A percentile compares a stretch with the other conserved stretches of the same genome.
Conservation (phyloP, 2,329 filamentous ascomycete genomes). For the Coniosporium tulheliwenetii region DNA sequence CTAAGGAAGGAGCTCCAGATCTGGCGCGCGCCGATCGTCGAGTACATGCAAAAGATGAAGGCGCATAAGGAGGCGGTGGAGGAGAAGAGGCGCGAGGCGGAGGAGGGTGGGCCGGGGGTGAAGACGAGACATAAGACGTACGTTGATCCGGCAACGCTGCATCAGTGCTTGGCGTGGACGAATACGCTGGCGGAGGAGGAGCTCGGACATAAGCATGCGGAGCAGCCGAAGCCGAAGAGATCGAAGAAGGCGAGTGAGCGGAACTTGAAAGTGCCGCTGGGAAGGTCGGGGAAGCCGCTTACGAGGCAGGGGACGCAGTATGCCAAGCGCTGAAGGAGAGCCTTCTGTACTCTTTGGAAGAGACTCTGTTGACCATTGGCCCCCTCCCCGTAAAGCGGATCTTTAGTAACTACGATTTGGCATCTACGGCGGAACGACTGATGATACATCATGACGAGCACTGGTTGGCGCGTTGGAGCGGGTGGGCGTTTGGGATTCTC, state of each 20-base stretch:
- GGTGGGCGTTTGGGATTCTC: too few species aligned
- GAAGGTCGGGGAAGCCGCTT: slow-evolving; percentile 32
- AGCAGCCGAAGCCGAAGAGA: slow-evolving; percentile 16
- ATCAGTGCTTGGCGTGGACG: slow-evolving; percentile 49
- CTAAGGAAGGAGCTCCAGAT: slow-evolving; percentile 71
- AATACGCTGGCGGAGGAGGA: slow-evolving; percentile 46
- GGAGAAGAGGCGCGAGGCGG: slow-evolving; percentile 31
- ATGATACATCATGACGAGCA: too few species aligned
- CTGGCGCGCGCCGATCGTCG: slow-evolving; percentile 60
- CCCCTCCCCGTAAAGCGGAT: too few species aligned
- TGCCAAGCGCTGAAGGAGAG: slow-evolving; percentile 3
- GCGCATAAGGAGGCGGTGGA: slow-evolving; percentile 47
- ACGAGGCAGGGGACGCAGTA: slow-evolving; percentile 35
- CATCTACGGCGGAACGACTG: too few species aligned
- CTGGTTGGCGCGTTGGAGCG: too few species aligned
- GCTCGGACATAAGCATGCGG: slow-evolving; percentile 43
- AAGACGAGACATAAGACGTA: slow-evolving; percentile 48
- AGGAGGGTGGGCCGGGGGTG: slow-evolving; percentile 36
- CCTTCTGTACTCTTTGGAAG: too few species aligned
- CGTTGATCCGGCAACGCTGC: slow-evolving; percentile 34
- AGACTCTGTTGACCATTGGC: too few species aligned
- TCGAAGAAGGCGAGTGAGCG: slow-evolving; percentile 14
- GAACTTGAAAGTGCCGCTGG: slow-evolving; percentile 21
- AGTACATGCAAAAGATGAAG: slow-evolving; percentile 67
- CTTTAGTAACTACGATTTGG: too few species aligned